A percentile compares a stretch with the other conserved stretches of the same genome.
Conservation (phyloP, 306 rosid genomes). For the Citrullus mucosospermus region DNA sequence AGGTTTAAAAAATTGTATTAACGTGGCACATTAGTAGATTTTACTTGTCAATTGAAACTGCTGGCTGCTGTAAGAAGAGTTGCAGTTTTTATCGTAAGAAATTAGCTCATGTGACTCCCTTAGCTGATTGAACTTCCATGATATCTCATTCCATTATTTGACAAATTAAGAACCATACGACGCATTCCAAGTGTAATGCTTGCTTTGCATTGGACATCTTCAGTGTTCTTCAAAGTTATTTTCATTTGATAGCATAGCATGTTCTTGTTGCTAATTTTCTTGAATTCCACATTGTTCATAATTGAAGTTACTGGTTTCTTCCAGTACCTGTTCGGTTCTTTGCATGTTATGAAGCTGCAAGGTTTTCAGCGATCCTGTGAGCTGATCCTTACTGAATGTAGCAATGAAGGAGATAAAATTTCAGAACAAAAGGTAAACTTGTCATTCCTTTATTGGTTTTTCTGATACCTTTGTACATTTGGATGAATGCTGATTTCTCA, state of each 20-base stretch:
- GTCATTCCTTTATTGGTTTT: slow-evolving; percentile 3
- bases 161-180: neutral
- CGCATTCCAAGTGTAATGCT: neutral
- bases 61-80: neutral
- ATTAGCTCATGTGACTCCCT: neutral
- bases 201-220: neutral
- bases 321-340: slow-evolving; percentile 72
- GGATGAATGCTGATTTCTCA: slow-evolving; percentile 16
- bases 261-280: neutral
- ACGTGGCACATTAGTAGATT: neutral
- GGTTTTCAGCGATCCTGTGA: slow-evolving; percentile 64
- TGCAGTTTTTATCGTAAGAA: neutral
- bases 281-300: neutral
- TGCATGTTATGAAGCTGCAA: slow-evolving; percentile 44
- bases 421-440: slow-evolving; percentile 38
- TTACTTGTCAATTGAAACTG: neutral
- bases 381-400: slow-evolving; percentile 46
- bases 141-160: too few relatives aligned
- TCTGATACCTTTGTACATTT: slow-evolving; percentile 1
- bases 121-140: neutral
- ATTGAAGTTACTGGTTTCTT: slow-evolving; percentile 10
- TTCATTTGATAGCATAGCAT: neutral
- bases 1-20: neutral
- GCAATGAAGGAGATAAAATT: slow-evolving; percentile 29
- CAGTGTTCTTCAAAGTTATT: neutral